Evolutionary conservation across 225 moss, liverwort and hornwort genomes (phyloP), one percentile per base, ranked within the genome.

Genomic region (Pseudoscleropodium purum): DNA sequence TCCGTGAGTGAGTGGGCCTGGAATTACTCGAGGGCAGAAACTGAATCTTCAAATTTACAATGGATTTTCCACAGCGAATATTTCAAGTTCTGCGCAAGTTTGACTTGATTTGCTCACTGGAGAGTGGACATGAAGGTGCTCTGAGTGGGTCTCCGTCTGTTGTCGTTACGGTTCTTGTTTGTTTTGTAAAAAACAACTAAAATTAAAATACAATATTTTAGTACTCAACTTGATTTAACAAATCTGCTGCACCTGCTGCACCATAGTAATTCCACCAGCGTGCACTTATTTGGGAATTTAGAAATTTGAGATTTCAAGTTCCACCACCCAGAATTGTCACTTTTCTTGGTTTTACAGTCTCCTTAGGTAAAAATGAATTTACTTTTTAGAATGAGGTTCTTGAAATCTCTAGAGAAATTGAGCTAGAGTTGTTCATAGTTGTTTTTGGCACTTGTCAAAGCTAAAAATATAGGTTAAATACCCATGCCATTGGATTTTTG

Each of bases 371-470:
- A 18, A 75, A 11, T 49, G 13, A 2, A 51, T 4, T 49, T 51
- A 7, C 13, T 20, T 76, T 51, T 33, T 76, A 8, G 13, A 21
- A 52, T 23, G 13, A 23, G 14, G 0, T 52, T 34, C 15, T 9
- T 34, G 36, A 52, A 36, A 36, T 8, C 51, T 76, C 8, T 8
- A 51, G 8, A 4, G 20, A 10, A 29, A 43, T 9, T 1, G 0
- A 18, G 24, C 1, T 4, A 4, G 7, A 13, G 10, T 76, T 0
- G 1, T 49, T 76, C 31, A 4, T 51, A 52, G 13, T 5, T 8
- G 5, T 21, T 33, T 34, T 52, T 1, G 2, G 23, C 8, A 77
- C 5, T 10, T 0, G 0, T 45, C 6, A 10, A 45, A 45, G 45
- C 10, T 45, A 29, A 29, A 27, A 41, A 2, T 27, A 16, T 43